These are phyloP conservation scores for Croton setiger DNA, from an alignment of 441 rosid species.

Conservation along the genomic window DNA sequence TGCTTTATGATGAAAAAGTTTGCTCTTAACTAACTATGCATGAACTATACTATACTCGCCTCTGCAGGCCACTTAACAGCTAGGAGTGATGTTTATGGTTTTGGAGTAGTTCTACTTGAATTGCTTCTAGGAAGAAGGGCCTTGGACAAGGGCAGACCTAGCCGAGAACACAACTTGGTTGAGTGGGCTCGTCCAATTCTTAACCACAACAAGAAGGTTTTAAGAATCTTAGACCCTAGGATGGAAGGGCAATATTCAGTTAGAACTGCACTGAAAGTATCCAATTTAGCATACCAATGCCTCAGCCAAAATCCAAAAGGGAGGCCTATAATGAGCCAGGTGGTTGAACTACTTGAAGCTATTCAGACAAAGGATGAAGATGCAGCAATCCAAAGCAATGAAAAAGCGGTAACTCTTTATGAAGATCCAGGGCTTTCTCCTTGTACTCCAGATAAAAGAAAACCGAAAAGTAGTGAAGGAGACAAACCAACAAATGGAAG, in stretches of 20 bases:
- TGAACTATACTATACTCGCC: constrained; percentile 21
- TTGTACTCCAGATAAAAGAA: constrained; percentile 16
- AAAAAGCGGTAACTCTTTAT: constrained; percentile 45
- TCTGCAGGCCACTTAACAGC: constrained; percentile 87
- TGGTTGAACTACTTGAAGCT: constrained; percentile 74
- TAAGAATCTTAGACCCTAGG: constrained; percentile 85
- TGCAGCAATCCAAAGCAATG: constrained; percentile 36
- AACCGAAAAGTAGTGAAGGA: constrained; percentile 19
- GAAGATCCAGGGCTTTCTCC: constrained; percentile 47
- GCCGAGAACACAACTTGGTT: constrained; percentile 89
- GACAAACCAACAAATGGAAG: constrained; percentile 39
- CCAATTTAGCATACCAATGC: constrained; percentile 76
- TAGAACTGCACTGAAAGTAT: constrained; percentile 66
- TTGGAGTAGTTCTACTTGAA: constrained; percentile 92
- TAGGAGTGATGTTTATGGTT: constrained; percentile 95
- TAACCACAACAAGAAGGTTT: constrained; percentile 82
- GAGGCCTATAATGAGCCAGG: constrained; percentile 87
- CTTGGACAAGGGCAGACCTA: constrained; percentile 89
- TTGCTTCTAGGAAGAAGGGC: constrained; percentile 96
- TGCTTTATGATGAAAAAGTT: background rate
- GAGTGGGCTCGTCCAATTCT: constrained; percentile 96
- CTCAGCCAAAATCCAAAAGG: constrained; percentile 99
- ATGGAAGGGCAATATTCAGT: constrained; percentile 86
- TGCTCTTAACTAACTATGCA: background rate
- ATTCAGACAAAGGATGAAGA: constrained; percentile 50